Conservation (phyloP, 768 basidiomycete species). For the Kondoa malvinella region DNA sequence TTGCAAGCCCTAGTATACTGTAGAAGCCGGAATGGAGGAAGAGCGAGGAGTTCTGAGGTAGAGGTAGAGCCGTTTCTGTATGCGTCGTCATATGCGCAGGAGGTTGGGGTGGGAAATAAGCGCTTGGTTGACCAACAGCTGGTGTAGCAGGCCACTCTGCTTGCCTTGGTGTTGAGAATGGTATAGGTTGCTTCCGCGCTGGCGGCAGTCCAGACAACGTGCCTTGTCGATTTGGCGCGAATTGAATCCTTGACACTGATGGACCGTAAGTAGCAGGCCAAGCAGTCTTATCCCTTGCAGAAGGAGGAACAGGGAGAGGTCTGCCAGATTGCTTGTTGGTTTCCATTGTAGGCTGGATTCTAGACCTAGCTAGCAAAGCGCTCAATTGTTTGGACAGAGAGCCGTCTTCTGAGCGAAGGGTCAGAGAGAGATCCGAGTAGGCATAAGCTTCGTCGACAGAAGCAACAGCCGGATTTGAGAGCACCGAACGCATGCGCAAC, state of each 20-base stretch:
- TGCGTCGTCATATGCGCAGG: neutral
- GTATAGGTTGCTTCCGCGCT: neutral
- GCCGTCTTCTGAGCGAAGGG: conserved; percentile 1
- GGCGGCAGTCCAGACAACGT: conserved; percentile 1
- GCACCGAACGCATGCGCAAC: no score
- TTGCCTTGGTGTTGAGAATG: neutral
- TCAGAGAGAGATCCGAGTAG: conserved; percentile 8
- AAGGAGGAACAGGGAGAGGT: conserved; percentile 12
- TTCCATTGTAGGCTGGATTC: neutral
- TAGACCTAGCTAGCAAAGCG: conserved; percentile 4
- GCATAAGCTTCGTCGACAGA: neutral
- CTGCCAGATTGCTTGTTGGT: neutral
- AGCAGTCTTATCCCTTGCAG: neutral
- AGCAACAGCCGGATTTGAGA: no score
- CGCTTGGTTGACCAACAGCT: neutral
- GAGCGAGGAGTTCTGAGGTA: neutral
- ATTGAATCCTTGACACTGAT: conserved; percentile 14
- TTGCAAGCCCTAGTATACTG: neutral
- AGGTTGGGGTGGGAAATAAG: neutral
- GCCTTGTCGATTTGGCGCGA: conserved; percentile 3
- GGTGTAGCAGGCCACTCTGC: neutral
- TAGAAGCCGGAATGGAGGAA: neutral
- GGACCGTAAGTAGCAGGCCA: conserved; percentile 18
- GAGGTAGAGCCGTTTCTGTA: neutral
- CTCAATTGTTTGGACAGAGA: conserved; percentile 8